Percentiles rank a stretch among this genome's conserved stretches.
These are phyloP conservation scores for Nyctanthes arbortristis DNA, from an alignment of 257 asterid genomes.

Conservation along the genomic window DNA sequence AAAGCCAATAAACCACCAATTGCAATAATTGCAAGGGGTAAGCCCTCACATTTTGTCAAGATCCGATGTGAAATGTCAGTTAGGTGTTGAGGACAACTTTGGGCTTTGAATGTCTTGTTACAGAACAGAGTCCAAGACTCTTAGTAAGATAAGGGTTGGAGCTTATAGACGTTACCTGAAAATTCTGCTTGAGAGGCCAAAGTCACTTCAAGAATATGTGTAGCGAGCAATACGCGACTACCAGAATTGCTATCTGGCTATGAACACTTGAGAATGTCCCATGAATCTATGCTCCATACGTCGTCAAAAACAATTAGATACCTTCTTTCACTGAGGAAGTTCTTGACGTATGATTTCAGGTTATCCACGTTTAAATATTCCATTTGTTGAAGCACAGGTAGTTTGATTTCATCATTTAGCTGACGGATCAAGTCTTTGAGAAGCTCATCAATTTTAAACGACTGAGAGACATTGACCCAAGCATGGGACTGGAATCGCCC, in stretches of 20 bases:
- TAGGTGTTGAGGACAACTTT: constrained; percentile 23
- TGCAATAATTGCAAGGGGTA: constrained; percentile 30
- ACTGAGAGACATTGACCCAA: neutral
- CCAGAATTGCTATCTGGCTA: constrained; percentile 20
- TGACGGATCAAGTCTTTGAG: constrained; percentile 14
- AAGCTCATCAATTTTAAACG: neutral
- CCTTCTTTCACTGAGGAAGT: constrained; percentile 23
- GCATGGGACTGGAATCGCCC: neutral
- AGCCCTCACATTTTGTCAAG: constrained; percentile 21
- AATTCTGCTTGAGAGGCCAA: neutral
- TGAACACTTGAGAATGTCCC: constrained; percentile 25
- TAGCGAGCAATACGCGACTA: constrained; percentile 28
- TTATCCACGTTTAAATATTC: constrained; percentile 1
- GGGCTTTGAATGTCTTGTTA: constrained; percentile 19
- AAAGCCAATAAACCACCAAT: constrained; percentile 28
- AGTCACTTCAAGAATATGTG: constrained; percentile 4
- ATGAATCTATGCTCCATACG: constrained; percentile 22
- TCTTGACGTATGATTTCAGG: constrained; percentile 14
- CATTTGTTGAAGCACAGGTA: constrained; percentile 10
- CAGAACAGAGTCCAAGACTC: constrained; percentile 8
- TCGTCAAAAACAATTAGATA: constrained; percentile 40
- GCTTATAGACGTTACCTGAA: constrained; percentile 6
- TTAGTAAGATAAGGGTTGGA: constrained; percentile 13
- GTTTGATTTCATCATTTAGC: constrained; percentile 1
- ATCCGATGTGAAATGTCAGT: constrained; percentile 6